phyloP scores from a whole-genome alignment of 257 asterid species.

The Fraxinus pennsylvanica region DNA sequence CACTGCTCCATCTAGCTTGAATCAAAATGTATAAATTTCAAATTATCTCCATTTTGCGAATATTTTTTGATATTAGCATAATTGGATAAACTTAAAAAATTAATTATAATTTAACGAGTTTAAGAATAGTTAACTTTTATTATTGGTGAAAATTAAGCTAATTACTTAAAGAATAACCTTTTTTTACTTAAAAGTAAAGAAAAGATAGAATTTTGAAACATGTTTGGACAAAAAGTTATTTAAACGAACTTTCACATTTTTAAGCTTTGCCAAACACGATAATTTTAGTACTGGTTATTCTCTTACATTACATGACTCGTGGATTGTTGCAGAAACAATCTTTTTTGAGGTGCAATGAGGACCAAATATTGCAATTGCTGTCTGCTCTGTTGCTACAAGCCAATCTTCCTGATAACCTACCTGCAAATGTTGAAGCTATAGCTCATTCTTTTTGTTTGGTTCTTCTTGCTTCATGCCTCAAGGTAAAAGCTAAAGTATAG shows the following conservation, averaged over 20 bases:
- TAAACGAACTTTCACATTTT: background rate
- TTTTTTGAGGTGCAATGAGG: conserved; percentile 73
- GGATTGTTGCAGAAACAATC: conserved; percentile 63
- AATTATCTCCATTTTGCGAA: background rate
- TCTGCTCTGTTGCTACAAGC: conserved; percentile 88
- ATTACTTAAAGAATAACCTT: background rate
- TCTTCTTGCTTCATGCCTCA: conserved; percentile 60
- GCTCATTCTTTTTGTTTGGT: conserved; percentile 91
- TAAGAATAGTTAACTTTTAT: background rate
- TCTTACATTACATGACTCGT: conserved; percentile 15
- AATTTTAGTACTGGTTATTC: conserved; percentile 1
- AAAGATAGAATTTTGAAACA: background rate
- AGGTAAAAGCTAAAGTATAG: conserved; percentile 44
- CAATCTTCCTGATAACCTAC: conserved; percentile 72
- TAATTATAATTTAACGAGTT: background rate
- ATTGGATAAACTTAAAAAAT: background rate
- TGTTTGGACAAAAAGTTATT: background rate
- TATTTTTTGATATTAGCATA: background rate
- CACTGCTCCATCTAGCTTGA: conserved; percentile 56
- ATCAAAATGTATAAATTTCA: conserved; percentile 57
- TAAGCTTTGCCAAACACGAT: conserved; percentile 4
- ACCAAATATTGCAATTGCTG: conserved; percentile 79
- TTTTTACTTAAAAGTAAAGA: background rate
- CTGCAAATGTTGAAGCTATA: conserved; percentile 87
- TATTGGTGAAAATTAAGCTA: background rate